Evolutionary conservation across 2,329 filamentous ascomycete species (phyloP).

Genomic region (Aspergillus pseudoviridinutans): DNA sequence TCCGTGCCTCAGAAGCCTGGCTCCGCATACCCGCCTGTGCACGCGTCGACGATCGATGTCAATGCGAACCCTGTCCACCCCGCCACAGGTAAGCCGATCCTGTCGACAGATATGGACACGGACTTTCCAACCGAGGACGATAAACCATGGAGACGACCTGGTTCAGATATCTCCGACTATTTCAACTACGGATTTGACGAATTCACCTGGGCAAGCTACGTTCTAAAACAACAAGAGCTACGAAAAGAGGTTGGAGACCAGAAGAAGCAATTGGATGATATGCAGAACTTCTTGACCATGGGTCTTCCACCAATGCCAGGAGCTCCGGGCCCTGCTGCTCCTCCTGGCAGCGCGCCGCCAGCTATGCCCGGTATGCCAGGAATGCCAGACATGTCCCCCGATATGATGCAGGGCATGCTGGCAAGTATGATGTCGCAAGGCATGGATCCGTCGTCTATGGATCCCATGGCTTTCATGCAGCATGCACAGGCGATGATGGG

Average conservation of each 20-base stretch:
- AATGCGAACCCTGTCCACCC: slow-evolving; percentile 77
- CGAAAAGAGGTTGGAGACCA: slow-evolving; percentile 74
- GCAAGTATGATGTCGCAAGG: slow-evolving; percentile 52
- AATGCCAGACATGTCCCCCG: slow-evolving; percentile 50
- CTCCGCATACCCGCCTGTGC: slow-evolving; percentile 62
- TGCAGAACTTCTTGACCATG: slow-evolving; percentile 57
- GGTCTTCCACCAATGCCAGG: slow-evolving; percentile 47
- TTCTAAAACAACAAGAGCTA: slow-evolving; percentile 78
- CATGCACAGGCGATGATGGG: slow-evolving; percentile 50
- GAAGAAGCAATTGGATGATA: slow-evolving; percentile 64
- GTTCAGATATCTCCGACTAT: slow-evolving; percentile 91
- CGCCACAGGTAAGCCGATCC: slow-evolving; percentile 70
- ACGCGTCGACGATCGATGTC: slow-evolving; percentile 79
- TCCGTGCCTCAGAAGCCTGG: slow-evolving; percentile 49
- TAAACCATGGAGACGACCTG: slow-evolving; percentile 93
- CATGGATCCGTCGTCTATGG: slow-evolving; percentile 51
- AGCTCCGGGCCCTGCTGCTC: slow-evolving; percentile 23
- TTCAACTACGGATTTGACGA: slow-evolving; percentile 99
- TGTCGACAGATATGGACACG: slow-evolving; percentile 72
- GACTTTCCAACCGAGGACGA: slow-evolving; percentile 68
- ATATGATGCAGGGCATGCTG: slow-evolving; percentile 60
- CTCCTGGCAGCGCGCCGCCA: slow-evolving; percentile 26
- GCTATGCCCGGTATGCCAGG: slow-evolving; percentile 37
- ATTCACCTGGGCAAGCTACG: slow-evolving; percentile 95
- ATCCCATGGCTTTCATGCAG: slow-evolving; percentile 53